Evolutionary conservation across 371 early-diverging fungal genomes (phyloP), one percentile per base, ranked within the genome.

Genomic region (Mucor racemosus): DNA sequence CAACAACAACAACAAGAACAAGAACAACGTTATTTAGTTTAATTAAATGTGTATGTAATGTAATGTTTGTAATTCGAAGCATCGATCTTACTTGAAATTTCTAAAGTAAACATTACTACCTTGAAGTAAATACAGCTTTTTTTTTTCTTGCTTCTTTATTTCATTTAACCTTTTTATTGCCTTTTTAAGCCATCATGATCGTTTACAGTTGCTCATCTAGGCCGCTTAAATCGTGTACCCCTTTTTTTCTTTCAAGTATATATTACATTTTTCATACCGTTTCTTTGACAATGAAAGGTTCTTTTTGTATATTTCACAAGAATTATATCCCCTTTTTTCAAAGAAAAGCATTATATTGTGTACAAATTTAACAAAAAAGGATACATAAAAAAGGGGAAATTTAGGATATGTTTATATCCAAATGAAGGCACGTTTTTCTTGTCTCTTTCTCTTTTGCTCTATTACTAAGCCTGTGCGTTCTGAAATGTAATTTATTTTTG

Each of bases 201-300:
- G 56, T 56, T 56, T 33, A 36, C 56, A 56, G 36, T 56, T 56
- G 56, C 56, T 56, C 56, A 9, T 34, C 56, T 56, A 35, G 56
- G 56, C 36, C 36, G 53, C 53, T 53, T 53, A 21, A 53, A 53
- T 26, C 53, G 53, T 53, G 53, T 31, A 31, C 53, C 31, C 53
- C 53, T 53, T 53, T 26, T 10, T 53, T 31, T 53, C 26, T 38
- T 38, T 7, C 38, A 38, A 38, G 14, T 53, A 26, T 53, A 13
- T 53, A 46, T 46, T 19, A 53, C 53, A 53, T 53, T 53, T 48
- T 53, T 53, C 53, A 53, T 53, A 53, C 53, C 53, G 11, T 26
- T 9, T 31, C 7, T 13, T 26, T 31, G 31, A 53, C 53, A 53
- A 53, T 53, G 53, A 31, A 53, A 53, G 14, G 13, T 11, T 4